Evolutionary conservation across 2,329 filamentous ascomycete genomes (phyloP), one percentile per base, ranked within the genome.

Genomic region (Penicillium sp.): DNA sequence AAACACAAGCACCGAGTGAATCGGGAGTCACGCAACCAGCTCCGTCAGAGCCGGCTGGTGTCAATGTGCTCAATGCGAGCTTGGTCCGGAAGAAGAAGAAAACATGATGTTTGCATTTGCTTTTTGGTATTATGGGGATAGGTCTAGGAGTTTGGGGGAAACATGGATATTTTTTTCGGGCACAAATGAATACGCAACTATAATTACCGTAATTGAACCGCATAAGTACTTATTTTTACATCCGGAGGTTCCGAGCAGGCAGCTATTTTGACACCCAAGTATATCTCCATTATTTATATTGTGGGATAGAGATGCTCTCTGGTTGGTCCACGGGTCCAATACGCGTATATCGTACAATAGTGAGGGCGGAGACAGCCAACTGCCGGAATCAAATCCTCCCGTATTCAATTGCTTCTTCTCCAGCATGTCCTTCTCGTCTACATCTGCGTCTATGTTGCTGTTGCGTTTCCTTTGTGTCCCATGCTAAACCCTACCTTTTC

Each of bases 11-110:
- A 31, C n/a, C 51, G n/a, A 56, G 42, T 21, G 53, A 21, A 25
- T 10, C 55, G 8, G 31, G 27, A 2, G 50, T 46, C 10, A 43
- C 50, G 23, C 46, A 49, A 48, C n/a, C 50, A 25, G 35, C 60
- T 29, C 45, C 60, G 17, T 35, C 61, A 17, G 62, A 62, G 38
- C 33, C 60, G 19, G 51, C 65, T 6, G 64, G 60, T 8, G 70
- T 77, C 46, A 78, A 77, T 64, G 63, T 77, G 45, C 69, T 78
- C n/a, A 70, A 71, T 58, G 69, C 71, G 13, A 72, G 62, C 37
- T 58, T 77, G 57, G 67, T 78, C 38, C 63, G 74, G 47, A 78
- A 77, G 61, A 78, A 76, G 60, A 77, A 77, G 59, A 78, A 77
- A 65, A 69, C 66, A 31, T 75, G 37, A 66, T 10, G 58, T 27